Percentiles rank a stretch among this genome's conserved stretches.
Evolutionary conservation across 306 rosid species (phyloP).

Genomic region (Cucumis cinereus): DNA sequence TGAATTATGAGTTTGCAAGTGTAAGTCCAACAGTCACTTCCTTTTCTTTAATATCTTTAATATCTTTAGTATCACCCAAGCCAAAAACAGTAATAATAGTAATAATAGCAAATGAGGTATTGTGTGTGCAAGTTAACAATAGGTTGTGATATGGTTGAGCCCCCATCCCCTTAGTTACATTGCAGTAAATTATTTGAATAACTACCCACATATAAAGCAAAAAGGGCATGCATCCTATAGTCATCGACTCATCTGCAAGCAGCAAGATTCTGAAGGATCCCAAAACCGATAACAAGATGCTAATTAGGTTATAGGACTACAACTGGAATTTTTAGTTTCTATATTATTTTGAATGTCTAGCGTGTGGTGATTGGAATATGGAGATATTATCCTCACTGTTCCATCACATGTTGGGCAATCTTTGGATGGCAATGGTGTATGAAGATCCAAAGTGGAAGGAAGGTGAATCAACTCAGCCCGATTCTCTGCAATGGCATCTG

Average conservation of each 20-base stretch:
- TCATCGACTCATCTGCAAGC: background rate
- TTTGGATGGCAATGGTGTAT: constrained; percentile 64
- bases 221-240: background rate
- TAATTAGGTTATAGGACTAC: background rate
- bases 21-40: background rate
- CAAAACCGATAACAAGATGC: background rate
- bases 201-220: background rate
- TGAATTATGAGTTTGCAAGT: background rate
- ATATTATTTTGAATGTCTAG: background rate
- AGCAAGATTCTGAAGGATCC: background rate
- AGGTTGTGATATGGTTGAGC: background rate
- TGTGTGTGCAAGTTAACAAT: background rate
- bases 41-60: background rate
- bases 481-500: constrained; percentile 70
- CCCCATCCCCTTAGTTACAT: background rate
- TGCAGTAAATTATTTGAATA: background rate
- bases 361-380: background rate
- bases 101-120: background rate
- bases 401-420: constrained; percentile 95
- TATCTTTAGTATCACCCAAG: background rate
- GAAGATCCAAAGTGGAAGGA: constrained; percentile 61
- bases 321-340: background rate
- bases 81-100: background rate
- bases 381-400: constrained; percentile 44
- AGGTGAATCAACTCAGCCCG: constrained; percentile 85